Percentiles rank a stretch among this genome's conserved stretches.
These are phyloP conservation scores for Akanthomyces uredinophilus DNA, from an alignment of 2,329 filamentous ascomycete genomes.

Conservation along the genomic window DNA sequence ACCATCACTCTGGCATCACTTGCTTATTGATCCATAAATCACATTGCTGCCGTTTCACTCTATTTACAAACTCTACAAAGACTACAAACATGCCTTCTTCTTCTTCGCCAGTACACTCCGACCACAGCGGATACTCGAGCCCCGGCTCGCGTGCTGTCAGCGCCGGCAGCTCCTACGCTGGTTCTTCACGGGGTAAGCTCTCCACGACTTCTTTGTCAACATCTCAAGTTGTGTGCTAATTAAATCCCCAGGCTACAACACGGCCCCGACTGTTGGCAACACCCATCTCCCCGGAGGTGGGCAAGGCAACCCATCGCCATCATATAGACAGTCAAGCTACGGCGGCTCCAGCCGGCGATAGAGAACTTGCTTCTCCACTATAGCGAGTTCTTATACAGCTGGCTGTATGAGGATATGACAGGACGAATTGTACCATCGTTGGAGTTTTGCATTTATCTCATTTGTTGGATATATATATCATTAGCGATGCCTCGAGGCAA, in stretches of 20 bases:
- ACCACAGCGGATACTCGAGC: neutral
- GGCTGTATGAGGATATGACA: neutral
- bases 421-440: neutral
- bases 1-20: neutral
- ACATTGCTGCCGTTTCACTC: too few relatives aligned
- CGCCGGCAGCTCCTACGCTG: too few relatives aligned
- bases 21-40: neutral
- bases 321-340: too few relatives aligned
- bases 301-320: neutral
- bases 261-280: neutral
- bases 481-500: neutral
- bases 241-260: neutral
- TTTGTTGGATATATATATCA: slow-evolving; percentile 1
- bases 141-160: too few relatives aligned
- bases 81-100: too few relatives aligned
- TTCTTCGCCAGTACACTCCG: neutral
- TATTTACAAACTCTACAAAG: too few relatives aligned
- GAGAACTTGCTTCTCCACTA: neutral
- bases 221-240: neutral
- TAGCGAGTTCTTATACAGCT: too few relatives aligned
- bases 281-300: neutral
- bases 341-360: neutral
- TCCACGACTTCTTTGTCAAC: too few relatives aligned
- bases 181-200: neutral
- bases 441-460: neutral